Evolutionary conservation across 768 basidiomycete species (phyloP), one percentile per base, ranked within the genome.

Genomic region (Bullera alba): DNA sequence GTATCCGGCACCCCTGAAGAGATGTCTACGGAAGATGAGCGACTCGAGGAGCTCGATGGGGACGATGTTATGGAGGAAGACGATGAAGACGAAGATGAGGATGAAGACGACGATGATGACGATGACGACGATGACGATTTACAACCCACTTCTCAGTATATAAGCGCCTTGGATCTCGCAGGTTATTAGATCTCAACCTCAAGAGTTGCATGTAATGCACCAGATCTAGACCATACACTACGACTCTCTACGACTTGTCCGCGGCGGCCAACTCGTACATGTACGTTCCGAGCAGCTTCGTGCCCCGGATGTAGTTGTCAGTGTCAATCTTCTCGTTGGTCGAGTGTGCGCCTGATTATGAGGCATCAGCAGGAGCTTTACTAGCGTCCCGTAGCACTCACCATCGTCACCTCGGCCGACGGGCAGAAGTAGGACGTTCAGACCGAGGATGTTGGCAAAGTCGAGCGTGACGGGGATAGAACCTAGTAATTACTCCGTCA

Each of bases 381-480:
- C 19, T 21, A 39, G 37, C 12, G 7, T 39, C 19, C 37, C 12
- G 19, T 39, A 39, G 22, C 22, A 88, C 35, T 89, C 87, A 60
- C 92, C 93, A 57, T 97, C 93, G 65, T 96, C 90, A 2, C 87
- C 87, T 43, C 92, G 78, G 2, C 90, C 90, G 84, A 93, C 92
- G 0, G 91, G 93, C 25, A 96, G 77, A 17, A 96, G 75, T 50
- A 92, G 71, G 7, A 95, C 87, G 64, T 91, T 95, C 48, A 90
- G 84, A 27, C 81, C 81, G 39, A 95, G 75, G 37, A 81, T 81
- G 67, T 95, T 88, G 8, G 91, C 88, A 69, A 97, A 93, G 1
- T 89, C 92, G 50, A 96, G 78, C 3, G 90, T 92, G 26, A 93
- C 87, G 0, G 91, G 91, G 56, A 92, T 92, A 5, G 87, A 88